Conservation (phyloP, 2,329 filamentous ascomycete genomes). For the Zasmidium cellare region DNA sequence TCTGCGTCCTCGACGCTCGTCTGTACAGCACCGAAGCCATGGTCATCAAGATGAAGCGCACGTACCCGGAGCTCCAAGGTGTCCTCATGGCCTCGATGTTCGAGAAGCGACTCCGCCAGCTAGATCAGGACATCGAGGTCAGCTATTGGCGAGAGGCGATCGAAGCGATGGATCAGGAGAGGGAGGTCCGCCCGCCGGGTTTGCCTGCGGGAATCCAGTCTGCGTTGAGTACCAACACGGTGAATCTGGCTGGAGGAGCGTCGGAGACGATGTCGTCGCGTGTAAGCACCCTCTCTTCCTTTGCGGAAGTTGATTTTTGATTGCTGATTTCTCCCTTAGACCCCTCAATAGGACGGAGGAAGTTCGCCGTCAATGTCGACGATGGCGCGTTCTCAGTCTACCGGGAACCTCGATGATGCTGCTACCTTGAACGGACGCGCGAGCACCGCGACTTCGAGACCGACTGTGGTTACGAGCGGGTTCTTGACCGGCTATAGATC, state of each 20-base stretch:
- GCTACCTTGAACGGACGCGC: not conserved
- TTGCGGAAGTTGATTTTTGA: no score
- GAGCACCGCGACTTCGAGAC: not conserved
- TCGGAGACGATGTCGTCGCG: no score
- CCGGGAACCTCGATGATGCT: not conserved
- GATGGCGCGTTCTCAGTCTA: not conserved
- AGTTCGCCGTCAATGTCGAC: not conserved
- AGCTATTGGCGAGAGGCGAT: slow-evolving; percentile 29
- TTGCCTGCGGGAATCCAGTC: not conserved
- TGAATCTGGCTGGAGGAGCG: no score
- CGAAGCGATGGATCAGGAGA: not conserved
- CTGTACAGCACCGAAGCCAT: slow-evolving; percentile 31
- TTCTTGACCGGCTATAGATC: slow-evolving; percentile 14
- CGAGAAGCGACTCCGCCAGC: slow-evolving; percentile 35
- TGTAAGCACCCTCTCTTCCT: no score
- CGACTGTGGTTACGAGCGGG: slow-evolving; percentile 7
- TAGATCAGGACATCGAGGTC: slow-evolving; percentile 36
- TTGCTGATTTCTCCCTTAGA: not conserved
- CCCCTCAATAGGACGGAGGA: not conserved
- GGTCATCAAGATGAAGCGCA: slow-evolving; percentile 30
- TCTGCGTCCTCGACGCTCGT: slow-evolving; percentile 36
- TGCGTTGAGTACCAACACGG: no score
- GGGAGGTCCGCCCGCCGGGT: not conserved
- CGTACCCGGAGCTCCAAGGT: slow-evolving; percentile 31
- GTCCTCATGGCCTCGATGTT: slow-evolving; percentile 34